Conservation (phyloP, 352 stramenopile species). For the Pythium coloratum region DNA sequence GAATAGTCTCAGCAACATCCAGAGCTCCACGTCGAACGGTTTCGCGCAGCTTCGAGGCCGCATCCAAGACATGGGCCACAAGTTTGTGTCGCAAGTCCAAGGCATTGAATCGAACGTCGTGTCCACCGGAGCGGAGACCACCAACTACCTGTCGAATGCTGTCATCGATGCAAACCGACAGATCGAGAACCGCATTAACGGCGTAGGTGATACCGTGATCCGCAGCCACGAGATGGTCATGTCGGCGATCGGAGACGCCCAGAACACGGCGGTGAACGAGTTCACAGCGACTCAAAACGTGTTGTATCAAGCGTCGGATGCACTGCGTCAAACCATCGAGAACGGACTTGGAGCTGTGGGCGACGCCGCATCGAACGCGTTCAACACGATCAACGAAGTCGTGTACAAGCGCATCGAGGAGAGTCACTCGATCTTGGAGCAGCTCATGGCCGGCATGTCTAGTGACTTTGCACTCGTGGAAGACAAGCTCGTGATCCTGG, state of each 20-base stretch:
- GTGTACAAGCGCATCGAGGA: conserved; percentile 17
- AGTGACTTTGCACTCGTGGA: conserved; percentile 11
- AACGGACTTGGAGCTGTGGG: not conserved
- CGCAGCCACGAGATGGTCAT: conserved; percentile 17
- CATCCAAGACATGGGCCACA: conserved; percentile 17
- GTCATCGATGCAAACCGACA: conserved; percentile 7
- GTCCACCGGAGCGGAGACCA: conserved; percentile 13
- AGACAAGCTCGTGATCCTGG: conserved; percentile 14
- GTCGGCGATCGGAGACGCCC: conserved; percentile 9
- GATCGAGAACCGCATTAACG: conserved; percentile 13
- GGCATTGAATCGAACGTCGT: conserved; percentile 15
- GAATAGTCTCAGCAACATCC: conserved; percentile 9
- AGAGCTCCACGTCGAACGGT: conserved; percentile 7
- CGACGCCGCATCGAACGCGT: conserved; percentile 3
- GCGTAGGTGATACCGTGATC: conserved; percentile 10
- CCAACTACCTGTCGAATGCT: conserved; percentile 17
- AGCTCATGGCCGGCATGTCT: conserved; percentile 7
- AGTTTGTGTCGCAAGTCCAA: conserved; percentile 14
- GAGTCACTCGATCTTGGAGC: conserved; percentile 4
- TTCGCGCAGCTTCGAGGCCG: conserved; percentile 8
- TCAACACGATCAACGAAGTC: conserved; percentile 16
- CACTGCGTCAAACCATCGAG: conserved; percentile 14
- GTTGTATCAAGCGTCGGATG: conserved; percentile 11
- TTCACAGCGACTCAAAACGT: conserved; percentile 9
- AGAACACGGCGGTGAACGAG: conserved; percentile 12